These are phyloP conservation scores for Phialocephala sp. DNA, from an alignment of 2,329 filamentous ascomycete genomes.

Conservation along the genomic window DNA sequence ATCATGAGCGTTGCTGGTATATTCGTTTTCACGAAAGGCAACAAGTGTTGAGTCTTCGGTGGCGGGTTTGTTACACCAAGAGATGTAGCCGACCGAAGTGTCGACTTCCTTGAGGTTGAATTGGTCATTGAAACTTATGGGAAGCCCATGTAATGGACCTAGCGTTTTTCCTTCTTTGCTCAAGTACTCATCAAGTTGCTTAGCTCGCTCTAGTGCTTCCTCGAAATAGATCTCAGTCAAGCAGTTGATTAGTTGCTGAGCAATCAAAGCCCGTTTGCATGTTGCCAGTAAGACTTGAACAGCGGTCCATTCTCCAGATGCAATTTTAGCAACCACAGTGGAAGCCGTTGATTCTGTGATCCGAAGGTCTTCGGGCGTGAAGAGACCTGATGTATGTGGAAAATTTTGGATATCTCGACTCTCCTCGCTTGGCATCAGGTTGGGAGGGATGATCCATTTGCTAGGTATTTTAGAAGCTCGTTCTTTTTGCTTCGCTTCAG, in stretches of 20 bases:
- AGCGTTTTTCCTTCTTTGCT: slow-evolving; percentile 47
- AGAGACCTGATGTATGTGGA: slow-evolving; percentile 15
- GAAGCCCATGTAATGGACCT: slow-evolving; percentile 66
- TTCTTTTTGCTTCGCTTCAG: slow-evolving; percentile 9
- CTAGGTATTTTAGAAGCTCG: slow-evolving; percentile 7
- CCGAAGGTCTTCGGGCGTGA: slow-evolving; percentile 22
- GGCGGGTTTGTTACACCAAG: slow-evolving; percentile 68
- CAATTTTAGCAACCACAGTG: slow-evolving; percentile 23
- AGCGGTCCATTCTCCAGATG: slow-evolving; percentile 40
- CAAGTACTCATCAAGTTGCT: slow-evolving; percentile 49
- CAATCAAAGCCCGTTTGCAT: slow-evolving; percentile 51
- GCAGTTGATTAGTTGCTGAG: slow-evolving; percentile 54
- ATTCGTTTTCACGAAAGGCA: slow-evolving; percentile 91
- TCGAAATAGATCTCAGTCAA: slow-evolving; percentile 54
- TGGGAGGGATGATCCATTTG: slow-evolving; percentile 3
- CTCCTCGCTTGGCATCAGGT: slow-evolving; percentile 2
- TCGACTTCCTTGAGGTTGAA: slow-evolving; percentile 83
- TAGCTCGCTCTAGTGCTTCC: slow-evolving; percentile 49
- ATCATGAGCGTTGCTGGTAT: slow-evolving; percentile 70
- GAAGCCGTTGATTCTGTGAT: slow-evolving; percentile 27
- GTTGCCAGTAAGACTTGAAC: slow-evolving; percentile 55
- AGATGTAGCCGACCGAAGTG: slow-evolving; percentile 77
- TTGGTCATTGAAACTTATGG: slow-evolving; percentile 59
- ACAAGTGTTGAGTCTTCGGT: slow-evolving; percentile 72
- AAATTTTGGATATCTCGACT: slow-evolving; percentile 9